Conservation (phyloP, 495 filamentous ascomycete genomes). For the Penicillium arizonense region DNA sequence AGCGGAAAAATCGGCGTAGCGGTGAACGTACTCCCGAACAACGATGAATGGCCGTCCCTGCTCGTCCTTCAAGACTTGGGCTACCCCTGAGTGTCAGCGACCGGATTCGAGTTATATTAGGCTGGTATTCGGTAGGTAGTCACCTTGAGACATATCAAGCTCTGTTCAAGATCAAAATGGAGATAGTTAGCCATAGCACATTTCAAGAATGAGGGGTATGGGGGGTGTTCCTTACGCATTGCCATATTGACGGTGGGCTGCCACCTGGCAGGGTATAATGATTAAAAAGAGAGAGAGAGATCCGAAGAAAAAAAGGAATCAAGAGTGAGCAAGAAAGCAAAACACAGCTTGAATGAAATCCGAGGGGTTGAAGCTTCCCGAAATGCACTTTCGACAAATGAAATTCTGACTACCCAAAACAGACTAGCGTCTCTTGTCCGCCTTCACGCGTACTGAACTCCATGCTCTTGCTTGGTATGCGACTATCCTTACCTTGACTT, state of each 20-base stretch:
- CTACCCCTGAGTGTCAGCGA: slow-evolving; percentile 44
- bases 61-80: slow-evolving; percentile 84
- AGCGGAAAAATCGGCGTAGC: slow-evolving; percentile 11
- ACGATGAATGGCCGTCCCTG: slow-evolving; percentile 96
- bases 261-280: slow-evolving; percentile 30
- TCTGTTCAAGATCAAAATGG: slow-evolving; percentile 39
- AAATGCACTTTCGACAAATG: slow-evolving; percentile 23
- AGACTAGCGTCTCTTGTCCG: slow-evolving; percentile 34
- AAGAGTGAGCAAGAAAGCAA: slow-evolving; percentile 12
- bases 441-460: slow-evolving; percentile 22
- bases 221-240: slow-evolving; percentile 50
- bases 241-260: slow-evolving; percentile 55
- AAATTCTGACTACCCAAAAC: slow-evolving; percentile 37
- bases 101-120: background rate
- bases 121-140: background rate
- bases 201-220: slow-evolving; percentile 37
- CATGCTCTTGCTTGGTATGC: slow-evolving; percentile 5
- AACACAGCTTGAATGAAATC: slow-evolving; percentile 18
- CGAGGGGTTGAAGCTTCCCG: slow-evolving; percentile 24
- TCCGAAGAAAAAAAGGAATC: slow-evolving; percentile 7
- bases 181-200: slow-evolving; percentile 27
- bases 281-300: slow-evolving; percentile 8
- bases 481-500: background rate
- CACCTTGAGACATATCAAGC: slow-evolving; percentile 76
- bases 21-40: slow-evolving; percentile 84